Evolutionary conservation across 805 yeast species (phyloP).

Genomic region (Saccharomycopsis sp.): DNA sequence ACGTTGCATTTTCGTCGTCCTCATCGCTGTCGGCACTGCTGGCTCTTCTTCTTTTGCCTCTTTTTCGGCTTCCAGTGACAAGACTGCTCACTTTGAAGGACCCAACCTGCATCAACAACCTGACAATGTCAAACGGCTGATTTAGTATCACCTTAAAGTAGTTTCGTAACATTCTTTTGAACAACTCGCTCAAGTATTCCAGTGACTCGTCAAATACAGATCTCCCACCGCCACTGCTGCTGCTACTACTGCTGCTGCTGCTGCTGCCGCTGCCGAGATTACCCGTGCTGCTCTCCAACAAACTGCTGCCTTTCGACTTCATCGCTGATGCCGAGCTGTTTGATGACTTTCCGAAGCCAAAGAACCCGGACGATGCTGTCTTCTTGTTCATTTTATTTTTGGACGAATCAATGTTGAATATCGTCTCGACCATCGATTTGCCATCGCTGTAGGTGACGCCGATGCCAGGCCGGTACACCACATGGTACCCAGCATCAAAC

Average conservation of each 20-base stretch:
- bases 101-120: slow-evolving; percentile 75
- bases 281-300: neutral
- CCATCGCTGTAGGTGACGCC: slow-evolving; percentile 48
- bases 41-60: neutral
- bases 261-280: slow-evolving; percentile 12
- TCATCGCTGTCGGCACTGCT: neutral
- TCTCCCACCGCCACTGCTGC: slow-evolving; percentile 3
- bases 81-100: slow-evolving; percentile 33
- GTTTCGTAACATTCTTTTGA: slow-evolving; percentile 53
- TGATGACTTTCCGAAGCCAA: slow-evolving; percentile 19
- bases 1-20: slow-evolving; percentile 22
- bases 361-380: neutral
- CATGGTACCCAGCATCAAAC: slow-evolving; percentile 56
- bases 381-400: neutral
- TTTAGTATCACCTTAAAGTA: slow-evolving; percentile 61
- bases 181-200: slow-evolving; percentile 47
- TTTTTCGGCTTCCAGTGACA: too few relatives aligned
- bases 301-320: neutral
- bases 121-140: slow-evolving; percentile 84
- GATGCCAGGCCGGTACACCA: slow-evolving; percentile 49
- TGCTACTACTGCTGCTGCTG: neutral
- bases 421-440: slow-evolving; percentile 27
- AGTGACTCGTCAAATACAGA: slow-evolving; percentile 36
- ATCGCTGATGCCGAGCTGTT: slow-evolving; percentile 4
- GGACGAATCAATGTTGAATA: slow-evolving; percentile 9